Evolutionary conservation across 2,329 filamentous ascomycete genomes (phyloP).

Genomic region (Corniculantispora saksenae): DNA sequence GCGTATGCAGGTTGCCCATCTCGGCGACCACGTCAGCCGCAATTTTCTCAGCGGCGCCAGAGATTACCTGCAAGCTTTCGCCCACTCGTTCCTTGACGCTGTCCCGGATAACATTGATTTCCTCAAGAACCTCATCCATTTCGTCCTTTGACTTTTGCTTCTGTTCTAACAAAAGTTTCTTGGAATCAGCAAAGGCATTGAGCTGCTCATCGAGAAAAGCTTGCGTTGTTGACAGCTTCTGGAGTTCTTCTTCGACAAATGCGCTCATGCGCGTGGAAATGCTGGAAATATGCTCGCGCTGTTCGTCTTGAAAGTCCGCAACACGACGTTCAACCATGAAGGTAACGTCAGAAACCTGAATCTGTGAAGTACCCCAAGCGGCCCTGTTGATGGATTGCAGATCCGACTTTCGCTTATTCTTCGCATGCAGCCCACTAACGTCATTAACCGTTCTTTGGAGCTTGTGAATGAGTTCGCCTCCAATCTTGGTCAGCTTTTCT

Average conservation of each 20-base stretch:
- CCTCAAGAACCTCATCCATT: slow-evolving; percentile 88
- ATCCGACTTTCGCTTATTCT: slow-evolving; percentile 82
- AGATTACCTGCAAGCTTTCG: slow-evolving; percentile 80
- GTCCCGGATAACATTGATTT: slow-evolving; percentile 87
- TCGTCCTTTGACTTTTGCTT: slow-evolving; percentile 73
- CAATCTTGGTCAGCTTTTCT: slow-evolving; percentile 70
- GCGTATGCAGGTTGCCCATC: slow-evolving; percentile 77
- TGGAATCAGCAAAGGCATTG: slow-evolving; percentile 65
- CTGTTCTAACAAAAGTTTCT: slow-evolving; percentile 67
- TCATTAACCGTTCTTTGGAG: slow-evolving; percentile 77
- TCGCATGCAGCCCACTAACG: slow-evolving; percentile 79
- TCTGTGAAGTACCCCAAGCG: slow-evolving; percentile 76
- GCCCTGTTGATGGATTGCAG: slow-evolving; percentile 78
- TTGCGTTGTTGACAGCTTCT: slow-evolving; percentile 70
- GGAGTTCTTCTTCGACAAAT: slow-evolving; percentile 76
- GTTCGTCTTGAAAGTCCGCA: slow-evolving; percentile 69
- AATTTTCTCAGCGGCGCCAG: slow-evolving; percentile 82
- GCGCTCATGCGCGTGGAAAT: slow-evolving; percentile 72
- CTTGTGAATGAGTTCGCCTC: slow-evolving; percentile 74
- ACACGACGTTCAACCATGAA: slow-evolving; percentile 75
- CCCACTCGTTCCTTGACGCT: slow-evolving; percentile 85
- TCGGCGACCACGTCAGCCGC: slow-evolving; percentile 87
- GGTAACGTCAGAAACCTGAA: slow-evolving; percentile 75
- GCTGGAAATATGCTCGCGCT: slow-evolving; percentile 67
- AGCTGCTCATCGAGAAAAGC: slow-evolving; percentile 70